A percentile compares a stretch with the other conserved stretches of the same genome.
phyloP scores from a whole-genome alignment of 2,329 filamentous ascomycete species.

The Dichotomopilus funicola region DNA sequence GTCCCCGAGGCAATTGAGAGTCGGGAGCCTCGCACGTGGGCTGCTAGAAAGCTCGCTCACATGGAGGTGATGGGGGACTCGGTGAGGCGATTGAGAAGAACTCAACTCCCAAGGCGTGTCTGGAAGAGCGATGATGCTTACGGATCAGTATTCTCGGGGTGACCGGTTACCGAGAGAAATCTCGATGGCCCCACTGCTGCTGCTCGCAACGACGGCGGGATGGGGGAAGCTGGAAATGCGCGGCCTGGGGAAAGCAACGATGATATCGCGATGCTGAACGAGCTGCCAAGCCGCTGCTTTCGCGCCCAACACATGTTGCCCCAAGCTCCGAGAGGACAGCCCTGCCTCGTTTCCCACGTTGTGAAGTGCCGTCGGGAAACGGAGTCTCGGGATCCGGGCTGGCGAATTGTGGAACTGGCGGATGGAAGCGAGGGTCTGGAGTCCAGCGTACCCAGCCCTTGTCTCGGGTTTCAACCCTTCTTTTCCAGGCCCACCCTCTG shows the following conservation, averaged over 20 bases:
- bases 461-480: background rate
- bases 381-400: slow-evolving; percentile 1
- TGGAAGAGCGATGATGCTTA: background rate
- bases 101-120: background rate
- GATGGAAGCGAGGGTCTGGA: background rate
- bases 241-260: too few species aligned
- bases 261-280: too few species aligned
- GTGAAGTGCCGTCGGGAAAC: slow-evolving; percentile 4
- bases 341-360: slow-evolving; percentile 3
- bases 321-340: background rate
- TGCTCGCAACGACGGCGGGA: too few species aligned
- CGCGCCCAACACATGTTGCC: too few species aligned
- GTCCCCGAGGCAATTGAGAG: background rate
- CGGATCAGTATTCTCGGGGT: too few species aligned
- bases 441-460: background rate
- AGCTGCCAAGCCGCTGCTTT: too few species aligned
- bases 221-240: too few species aligned
- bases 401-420: background rate
- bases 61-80: background rate
- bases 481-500: background rate
- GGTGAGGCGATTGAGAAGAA: slow-evolving; percentile 1
- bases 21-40: slow-evolving; percentile 2
- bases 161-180: too few species aligned
- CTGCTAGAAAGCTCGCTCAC: background rate
- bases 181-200: too few species aligned